A percentile compares a stretch with the other conserved stretches of the same genome.
Evolutionary conservation across 2,329 filamentous ascomycete genomes (phyloP).

Genomic region (Verticillium klebahnii): DNA sequence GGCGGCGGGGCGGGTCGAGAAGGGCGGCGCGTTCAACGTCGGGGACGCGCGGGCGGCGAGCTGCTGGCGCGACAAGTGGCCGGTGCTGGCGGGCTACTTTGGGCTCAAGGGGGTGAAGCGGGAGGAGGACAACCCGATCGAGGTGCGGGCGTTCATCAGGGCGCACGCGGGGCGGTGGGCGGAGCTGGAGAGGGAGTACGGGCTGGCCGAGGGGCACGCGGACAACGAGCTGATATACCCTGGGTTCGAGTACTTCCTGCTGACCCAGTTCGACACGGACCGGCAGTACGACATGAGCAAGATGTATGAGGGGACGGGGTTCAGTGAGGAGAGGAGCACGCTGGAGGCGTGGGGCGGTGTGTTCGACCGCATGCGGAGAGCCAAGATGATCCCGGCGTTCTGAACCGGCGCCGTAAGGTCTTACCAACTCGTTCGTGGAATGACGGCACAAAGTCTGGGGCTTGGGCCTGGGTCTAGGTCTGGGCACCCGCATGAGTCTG

Average conservation of each 20-base stretch:
- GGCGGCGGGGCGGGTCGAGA: slow-evolving; percentile 7
- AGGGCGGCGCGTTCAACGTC: slow-evolving; percentile 19
- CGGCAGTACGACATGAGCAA: slow-evolving; percentile 38
- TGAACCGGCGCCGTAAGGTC: neutral
- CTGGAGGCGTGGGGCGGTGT: slow-evolving; percentile 31
- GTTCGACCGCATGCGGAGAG: slow-evolving; percentile 37
- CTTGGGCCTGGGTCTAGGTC: neutral
- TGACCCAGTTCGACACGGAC: slow-evolving; percentile 38
- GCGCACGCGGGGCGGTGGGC: slow-evolving; percentile 25
- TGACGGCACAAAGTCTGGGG: neutral
- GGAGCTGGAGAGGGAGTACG: slow-evolving; percentile 26
- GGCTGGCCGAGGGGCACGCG: slow-evolving; percentile 29
- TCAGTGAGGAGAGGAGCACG: slow-evolving; percentile 33
- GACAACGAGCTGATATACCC: slow-evolving; percentile 27
- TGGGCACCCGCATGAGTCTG: neutral
- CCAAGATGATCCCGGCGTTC: slow-evolving; percentile 29
- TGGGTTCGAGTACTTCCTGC: slow-evolving; percentile 35
- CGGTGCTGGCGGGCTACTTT: slow-evolving; percentile 16
- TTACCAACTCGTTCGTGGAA: neutral
- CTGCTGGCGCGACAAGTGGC: slow-evolving; percentile 19
- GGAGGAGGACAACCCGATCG: slow-evolving; percentile 18
- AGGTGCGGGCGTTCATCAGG: slow-evolving; percentile 28
- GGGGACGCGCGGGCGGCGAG: slow-evolving; percentile 14
- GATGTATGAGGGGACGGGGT: slow-evolving; percentile 32
- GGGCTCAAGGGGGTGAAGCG: slow-evolving; percentile 18